phyloP scores from a whole-genome alignment of 225 moss, liverwort and hornwort species.

The Polytrichum formosum region DNA sequence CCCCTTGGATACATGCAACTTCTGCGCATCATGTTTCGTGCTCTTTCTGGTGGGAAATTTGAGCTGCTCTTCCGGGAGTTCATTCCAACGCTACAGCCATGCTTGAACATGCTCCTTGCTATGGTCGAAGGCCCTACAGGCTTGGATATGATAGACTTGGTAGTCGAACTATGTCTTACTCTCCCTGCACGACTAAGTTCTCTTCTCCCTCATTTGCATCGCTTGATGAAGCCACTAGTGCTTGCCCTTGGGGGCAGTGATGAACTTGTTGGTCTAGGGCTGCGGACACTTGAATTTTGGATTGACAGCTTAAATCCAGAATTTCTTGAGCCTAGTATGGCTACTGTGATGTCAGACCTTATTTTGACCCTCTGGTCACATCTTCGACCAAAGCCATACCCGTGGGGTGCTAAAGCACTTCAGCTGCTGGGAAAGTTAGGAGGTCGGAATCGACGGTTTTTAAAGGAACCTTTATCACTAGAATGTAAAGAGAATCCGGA shows the following conservation, averaged over 20 bases:
- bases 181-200: conserved; percentile 96
- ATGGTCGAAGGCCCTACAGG: conserved; percentile 99
- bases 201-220: conserved; percentile 90
- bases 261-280: conserved; percentile 85
- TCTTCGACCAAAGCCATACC: conserved; percentile 91
- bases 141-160: conserved; percentile 96
- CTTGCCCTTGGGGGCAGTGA: conserved; percentile 93
- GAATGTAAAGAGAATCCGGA: conserved; percentile 99
- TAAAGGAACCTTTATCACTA: conserved; percentile 91
- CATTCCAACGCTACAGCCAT: conserved; percentile 90
- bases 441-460: conserved; percentile 93
- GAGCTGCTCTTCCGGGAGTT: conserved; percentile 97
- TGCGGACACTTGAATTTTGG: conserved; percentile 98
- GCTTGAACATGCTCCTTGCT: conserved; percentile 93
- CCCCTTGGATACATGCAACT: conserved; percentile 98
- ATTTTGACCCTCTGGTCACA: conserved; percentile 98
- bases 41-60: conserved; percentile 97
- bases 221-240: conserved; percentile 96
- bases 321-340: conserved; percentile 99
- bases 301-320: conserved; percentile 99
- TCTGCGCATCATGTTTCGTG: conserved; percentile 94
- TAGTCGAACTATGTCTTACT: conserved; percentile 92
- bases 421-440: conserved; percentile 96
- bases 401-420: conserved; percentile 94
- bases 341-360: conserved; percentile 96